Base-by-base conservation (phyloP, 2,329 filamentous ascomycete species). In the Diaporthe vaccinii region DNA sequence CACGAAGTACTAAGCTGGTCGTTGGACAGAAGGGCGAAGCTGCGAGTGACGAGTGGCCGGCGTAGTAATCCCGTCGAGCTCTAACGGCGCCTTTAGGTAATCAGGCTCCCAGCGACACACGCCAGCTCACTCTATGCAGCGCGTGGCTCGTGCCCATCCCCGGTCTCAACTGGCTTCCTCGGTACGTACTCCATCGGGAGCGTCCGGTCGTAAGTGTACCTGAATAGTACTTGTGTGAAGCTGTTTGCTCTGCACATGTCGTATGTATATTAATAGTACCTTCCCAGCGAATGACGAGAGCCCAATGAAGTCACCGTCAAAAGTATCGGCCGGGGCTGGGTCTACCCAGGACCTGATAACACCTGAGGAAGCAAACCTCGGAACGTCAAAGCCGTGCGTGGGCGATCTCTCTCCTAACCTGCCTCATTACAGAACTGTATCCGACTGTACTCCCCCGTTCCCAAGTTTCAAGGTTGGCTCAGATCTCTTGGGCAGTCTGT, bases 41-140 rank as follows among this genome's bases (percentile, higher is more conserved):
- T 72, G 55, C 57, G 8, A 53, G 44, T 65, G 71, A 65, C 71
- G 59, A 65, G 58, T 41, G 49, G 58, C 59, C 20, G 49, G 71
- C 25, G 46, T 67, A 25, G 58, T 53, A 44, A 73, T 65, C 46
- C 31, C 46, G 22, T 59, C n/a, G 22, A 41, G 28, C 51, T 57
- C 31, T 28, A 15, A 39, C 25, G 12, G 34, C 34, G 70, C 28
- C 34, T 67, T 77, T 77, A 77, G 57, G 65, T 77, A 77, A 77
- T 77, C 76, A 77, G 76, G 76, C 76, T 75, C 49, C 76, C 74
- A 74, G 51, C 31, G 36, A 59, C 28, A 71, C 71, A 76, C 76
- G 74, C 61, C 76, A 77, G 70, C 73, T 65, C 49, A 5, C 25
- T 8, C 17, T 6, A 14, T 25, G 25, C 36, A 62, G 70, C 57